Base-by-base conservation (phyloP, 352 stramenopile species). In the Globisporangium takayamanum region DNA sequence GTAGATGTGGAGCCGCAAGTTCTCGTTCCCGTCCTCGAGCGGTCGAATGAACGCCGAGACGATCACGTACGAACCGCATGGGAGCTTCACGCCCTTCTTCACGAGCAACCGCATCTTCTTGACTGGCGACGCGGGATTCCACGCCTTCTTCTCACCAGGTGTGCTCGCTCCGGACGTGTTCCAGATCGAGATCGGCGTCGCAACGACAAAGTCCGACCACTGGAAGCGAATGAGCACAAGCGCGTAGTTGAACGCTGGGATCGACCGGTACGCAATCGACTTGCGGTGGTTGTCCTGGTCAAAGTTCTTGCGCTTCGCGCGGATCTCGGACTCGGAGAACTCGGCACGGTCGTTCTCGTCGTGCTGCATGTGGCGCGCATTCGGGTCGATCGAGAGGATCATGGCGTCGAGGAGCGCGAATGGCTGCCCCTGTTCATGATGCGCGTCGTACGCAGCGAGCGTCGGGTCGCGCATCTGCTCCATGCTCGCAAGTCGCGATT, bases 131-230 rank as follows among this genome's bases (percentile, higher is more conserved):
- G 66, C 76, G 1, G 61, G 39, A 39, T 64, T 50, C 42, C 62
- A 62, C 14, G 36, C 18, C 20, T 60, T 65, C 44, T 60, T 68
- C 42, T 57, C 28, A 2, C 20, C 22, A 1, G 36, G 18, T 16
- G 50, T 20, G 33, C 45, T 28, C 16, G 20, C 11, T 12, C 14
- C 30, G 7, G 33, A 12, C 15, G 22, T 25, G 18, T 48, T 57
- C 25, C 46, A 64, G 3, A 60, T 28, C 10, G 66, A 56, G 37
- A 87, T 77, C 0, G 79, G 76, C 5, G 63, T 79, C 5, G 80
- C 80, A 16, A 89, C 70, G 8, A 89, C 77, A 39, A 89, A 89
- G 51, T 87, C 77, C 0, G 77, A 88, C 77, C 80, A 88, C 57
- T 89, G 75, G 55, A 89, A 88, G 39, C 85, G 76, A 56, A 89